Base-by-base conservation (phyloP, 2,329 filamentous ascomycete species). In the Alternaria longipes region DNA sequence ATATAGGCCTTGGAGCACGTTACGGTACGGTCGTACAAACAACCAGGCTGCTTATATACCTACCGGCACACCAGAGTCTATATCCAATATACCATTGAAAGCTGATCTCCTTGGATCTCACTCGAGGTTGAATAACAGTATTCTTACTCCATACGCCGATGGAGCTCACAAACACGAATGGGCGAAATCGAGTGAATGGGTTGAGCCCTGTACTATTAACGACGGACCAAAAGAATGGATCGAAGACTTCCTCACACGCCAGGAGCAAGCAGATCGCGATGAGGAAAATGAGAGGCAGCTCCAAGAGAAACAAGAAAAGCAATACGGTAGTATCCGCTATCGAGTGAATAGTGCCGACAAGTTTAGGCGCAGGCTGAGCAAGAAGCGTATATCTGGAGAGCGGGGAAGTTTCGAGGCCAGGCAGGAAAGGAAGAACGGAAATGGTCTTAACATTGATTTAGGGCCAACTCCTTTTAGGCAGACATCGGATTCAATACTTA, bases 201-300 rank as follows among this genome's bases (percentile, higher is more conserved):
- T 54, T 5, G 50, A 62, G 28, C 59, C 56, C n/a, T 50, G 26
- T 18, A n/a, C 38, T 28, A 46, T 49, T 1, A n/a, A 16, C 3
- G 30, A 56, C 24, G 57, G 47, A 11, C 38, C 56, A 11, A 56
- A 44, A 6, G 46, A 60, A 47, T 63, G 60, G 60, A 63, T 63
- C 8, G 60, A 63, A 47, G 60, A 56, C 26, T 63, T 49, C 38
- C 56, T 63, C 11, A 41, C 34, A 5, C 56, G 60, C 24, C 55
- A 54, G 18, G 56, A 52, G 30, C 47, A 60, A 40, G 56, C 56
- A 11, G 57, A 56, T 24, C 56, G 47, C 8, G 28, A 42, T 5
- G 60, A 60, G 22, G 38, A 50, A 3, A 16, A 14, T 22, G 45
- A 59, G 11, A 14, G 34, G 22, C 24, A 36, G 4, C 45, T 46